Evolutionary conservation across 2,329 filamentous ascomycete species (phyloP), one percentile per base, ranked within the genome.

Genomic region (Aspergillus fructus): DNA sequence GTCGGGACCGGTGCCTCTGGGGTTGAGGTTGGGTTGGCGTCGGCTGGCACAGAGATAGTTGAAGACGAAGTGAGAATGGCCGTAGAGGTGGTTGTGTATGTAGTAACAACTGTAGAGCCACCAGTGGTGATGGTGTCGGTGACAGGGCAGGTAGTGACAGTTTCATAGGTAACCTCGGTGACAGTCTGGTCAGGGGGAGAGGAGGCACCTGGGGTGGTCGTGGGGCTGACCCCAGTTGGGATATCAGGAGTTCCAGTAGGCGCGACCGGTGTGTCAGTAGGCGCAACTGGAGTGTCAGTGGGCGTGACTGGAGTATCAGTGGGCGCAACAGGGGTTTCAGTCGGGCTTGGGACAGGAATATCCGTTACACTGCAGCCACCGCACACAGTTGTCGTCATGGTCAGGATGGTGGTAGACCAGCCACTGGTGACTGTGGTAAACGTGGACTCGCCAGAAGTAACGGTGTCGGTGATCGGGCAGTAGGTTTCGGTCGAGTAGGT

Each of bases 51-150:
- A 27, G 41, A 34, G 21, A 47, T 54, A 3, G 65, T 65, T 6
- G 65, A 64, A 12, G 66, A 64, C 9, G 66, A 61, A 27, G 65
- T 65, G 37, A 69, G 19, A 2, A 64, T 83, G 76, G 66, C 33
- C 3, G 66, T 83, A 76, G 83, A 86, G 68, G 85, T 68, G 39
- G 84, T 87, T 66, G 81, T 85, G 58, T 78, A 81, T 48, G 84
- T 68, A 23, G 82, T 74, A 49, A 85, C 68, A 9, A 79, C 81
- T 55, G 81, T 76, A 1, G 80, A 24, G 8, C 21, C 80, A 47
- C 79, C 75, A 37, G 81, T 68, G 48, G 79, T 76, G 39, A 68
- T 56, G 4, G 68, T 72, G 37, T 59, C 55, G 13, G 71, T 74
- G 9, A 73, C 67, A 12, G 71, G 71, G 56, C 67, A 72, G 33